Conservation (phyloP, 78 protist genomes). For the Pigoraptor vietnamica region DNA sequence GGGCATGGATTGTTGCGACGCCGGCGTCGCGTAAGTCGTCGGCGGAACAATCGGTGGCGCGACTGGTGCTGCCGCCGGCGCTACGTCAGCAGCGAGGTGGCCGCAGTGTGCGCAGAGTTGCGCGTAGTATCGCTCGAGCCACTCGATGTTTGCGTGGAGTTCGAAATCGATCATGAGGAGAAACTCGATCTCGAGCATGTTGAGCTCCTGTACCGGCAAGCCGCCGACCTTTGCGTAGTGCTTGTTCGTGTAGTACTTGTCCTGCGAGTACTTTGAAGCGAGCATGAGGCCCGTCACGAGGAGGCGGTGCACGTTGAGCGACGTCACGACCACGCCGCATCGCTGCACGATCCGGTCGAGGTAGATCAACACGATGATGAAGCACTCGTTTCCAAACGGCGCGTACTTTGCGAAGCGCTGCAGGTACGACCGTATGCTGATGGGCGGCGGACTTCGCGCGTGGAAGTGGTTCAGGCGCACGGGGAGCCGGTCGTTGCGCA, state of each 20-base stretch:
- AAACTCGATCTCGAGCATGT: constrained; percentile 44
- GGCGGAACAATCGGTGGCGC: no score
- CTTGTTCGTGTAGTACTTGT: constrained; percentile 37
- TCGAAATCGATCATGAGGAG: constrained; percentile 42
- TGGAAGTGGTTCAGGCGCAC: not conserved
- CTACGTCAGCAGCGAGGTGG: not conserved
- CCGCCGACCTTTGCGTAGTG: constrained; percentile 56
- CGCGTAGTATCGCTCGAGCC: not conserved
- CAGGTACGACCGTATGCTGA: constrained; percentile 32
- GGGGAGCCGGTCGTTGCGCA: not conserved
- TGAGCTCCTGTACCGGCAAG: constrained; percentile 39
- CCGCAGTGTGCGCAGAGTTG: not conserved
- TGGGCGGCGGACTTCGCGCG: constrained; percentile 19
- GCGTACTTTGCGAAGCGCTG: constrained; percentile 44
- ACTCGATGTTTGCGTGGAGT: not conserved
- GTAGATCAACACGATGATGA: constrained; percentile 40
- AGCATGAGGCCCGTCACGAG: constrained; percentile 42
- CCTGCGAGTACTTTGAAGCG: constrained; percentile 52
- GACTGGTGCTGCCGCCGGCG: not conserved
- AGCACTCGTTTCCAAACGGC: constrained; percentile 53
- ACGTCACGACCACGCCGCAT: constrained; percentile 23
- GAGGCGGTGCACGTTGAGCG: constrained; percentile 51
- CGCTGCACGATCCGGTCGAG: constrained; percentile 39
- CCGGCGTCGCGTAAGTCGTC: no score
- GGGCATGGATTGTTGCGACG: no score